Base-by-base conservation (phyloP, 2,329 filamentous ascomycete species). In the Diaporthe aspalathi region DNA sequence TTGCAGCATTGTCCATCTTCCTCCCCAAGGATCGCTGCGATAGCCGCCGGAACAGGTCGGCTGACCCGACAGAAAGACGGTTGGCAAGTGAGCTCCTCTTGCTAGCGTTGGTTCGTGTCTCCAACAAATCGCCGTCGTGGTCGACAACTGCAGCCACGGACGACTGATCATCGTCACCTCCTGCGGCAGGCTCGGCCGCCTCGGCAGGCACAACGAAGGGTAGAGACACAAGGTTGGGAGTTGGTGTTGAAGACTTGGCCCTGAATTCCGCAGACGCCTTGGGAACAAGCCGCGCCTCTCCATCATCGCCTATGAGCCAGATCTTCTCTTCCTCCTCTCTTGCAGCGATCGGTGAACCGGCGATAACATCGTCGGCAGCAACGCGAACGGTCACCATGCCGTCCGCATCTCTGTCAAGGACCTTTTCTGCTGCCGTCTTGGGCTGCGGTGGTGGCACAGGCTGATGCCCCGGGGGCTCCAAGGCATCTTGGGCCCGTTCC, bases 71-170 rank as follows among this genome's bases (percentile, higher is more conserved):
- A 1, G 88, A 89, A 2, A 89, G 77, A 22, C 85, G 83, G 63
- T 86, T 85, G 5, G 83, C 84, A 22, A 85, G 73, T 4, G 85
- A 84, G 17, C 77, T 76, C 27, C 81, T 79, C 67, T 78, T 81
- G 74, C 73, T 76, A 35, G 73, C 73, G 70, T 54, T 74, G 62
- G 68, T 75, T 40, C 52, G 57, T 40, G 50, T 53, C 57, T 73
- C 78, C 53, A 67, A 72, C 14, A 80, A 76, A n/a, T 86, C 85
- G 14, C 86, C 85, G 35, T 90, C 86, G 40, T 86, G 83, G 70
- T 92, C 91, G 20, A 91, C 91, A 76, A 92, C 87, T 0, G 92
- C 92, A 3, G 91, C 93, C 24, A 93, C 84, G 1, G 93, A 93
- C 2, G 91, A 94, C 35, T 86, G 82, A 71, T 88, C 86, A 24